These are phyloP conservation scores for Globisporangium middletonii DNA, from an alignment of 352 stramenopile species.

Conservation along the genomic window DNA sequence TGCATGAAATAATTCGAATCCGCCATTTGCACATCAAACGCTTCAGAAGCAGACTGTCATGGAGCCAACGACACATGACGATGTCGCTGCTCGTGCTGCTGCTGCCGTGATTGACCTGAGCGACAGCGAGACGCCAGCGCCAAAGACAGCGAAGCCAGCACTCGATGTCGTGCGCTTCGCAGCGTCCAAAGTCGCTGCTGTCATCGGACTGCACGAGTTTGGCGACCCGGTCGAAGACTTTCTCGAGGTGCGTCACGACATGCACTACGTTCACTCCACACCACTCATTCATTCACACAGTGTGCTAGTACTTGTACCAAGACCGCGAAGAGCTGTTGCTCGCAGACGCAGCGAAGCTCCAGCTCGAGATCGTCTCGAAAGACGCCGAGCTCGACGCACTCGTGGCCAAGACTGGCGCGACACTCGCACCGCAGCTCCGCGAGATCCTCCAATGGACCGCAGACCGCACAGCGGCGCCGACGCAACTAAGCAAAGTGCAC, in stretches of 20 bases:
- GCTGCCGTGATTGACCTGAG: background rate
- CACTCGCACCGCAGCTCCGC: conserved; percentile 30
- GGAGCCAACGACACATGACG: background rate
- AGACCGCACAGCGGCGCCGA: conserved; percentile 19
- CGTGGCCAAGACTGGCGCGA: conserved; percentile 37
- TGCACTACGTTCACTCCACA: background rate
- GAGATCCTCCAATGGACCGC: conserved; percentile 44
- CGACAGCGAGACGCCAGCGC: background rate
- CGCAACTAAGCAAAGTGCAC: conserved; percentile 23
- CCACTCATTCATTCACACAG: too few species aligned
- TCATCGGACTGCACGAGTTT: conserved; percentile 70
- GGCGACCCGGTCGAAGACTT: conserved; percentile 45
- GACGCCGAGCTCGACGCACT: conserved; percentile 52
- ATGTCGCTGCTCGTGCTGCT: background rate
- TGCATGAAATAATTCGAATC: background rate
- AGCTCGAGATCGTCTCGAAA: conserved; percentile 45
- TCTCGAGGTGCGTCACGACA: conserved; percentile 20
- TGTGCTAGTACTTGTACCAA: conserved; percentile 52
- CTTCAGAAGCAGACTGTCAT: background rate
- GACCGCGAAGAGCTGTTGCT: conserved; percentile 46
- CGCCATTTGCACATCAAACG: background rate
- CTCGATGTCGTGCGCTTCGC: conserved; percentile 42
- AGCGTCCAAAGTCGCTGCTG: conserved; percentile 63
- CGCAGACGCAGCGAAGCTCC: conserved; percentile 34
- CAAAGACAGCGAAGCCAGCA: too few species aligned